Percentiles rank a stretch among this genome's conserved stretches.
phyloP scores from a whole-genome alignment of 164 flowering plant genomes.

The Platanus orientalis region DNA sequence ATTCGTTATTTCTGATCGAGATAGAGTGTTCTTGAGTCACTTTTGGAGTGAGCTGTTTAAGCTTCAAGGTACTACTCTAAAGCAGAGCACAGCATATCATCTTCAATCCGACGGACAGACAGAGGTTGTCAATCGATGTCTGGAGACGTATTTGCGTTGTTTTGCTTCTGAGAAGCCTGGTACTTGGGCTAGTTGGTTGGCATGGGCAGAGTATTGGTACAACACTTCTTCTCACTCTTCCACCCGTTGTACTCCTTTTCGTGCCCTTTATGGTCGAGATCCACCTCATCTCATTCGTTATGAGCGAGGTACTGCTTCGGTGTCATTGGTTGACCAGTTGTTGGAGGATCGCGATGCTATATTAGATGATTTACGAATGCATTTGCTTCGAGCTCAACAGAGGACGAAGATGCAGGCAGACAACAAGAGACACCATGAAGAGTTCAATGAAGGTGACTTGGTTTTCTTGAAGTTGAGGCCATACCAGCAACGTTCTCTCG shows the following conservation, averaged over 20 bases:
- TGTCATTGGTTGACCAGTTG: neutral
- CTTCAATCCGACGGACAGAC: too few species aligned
- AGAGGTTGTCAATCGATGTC: too few species aligned
- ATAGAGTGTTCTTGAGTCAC: neutral
- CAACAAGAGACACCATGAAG: neutral
- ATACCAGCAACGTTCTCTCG: neutral
- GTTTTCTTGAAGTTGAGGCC: neutral
- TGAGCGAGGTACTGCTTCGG: neutral
- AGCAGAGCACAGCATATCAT: neutral
- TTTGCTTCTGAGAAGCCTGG: conserved; percentile 1
- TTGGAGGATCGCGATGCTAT: neutral
- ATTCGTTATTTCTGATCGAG: neutral
- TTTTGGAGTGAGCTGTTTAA: neutral
- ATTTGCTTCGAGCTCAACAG: neutral
- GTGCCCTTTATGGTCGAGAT: neutral
- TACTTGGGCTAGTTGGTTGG: neutral
- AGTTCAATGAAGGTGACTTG: neutral
- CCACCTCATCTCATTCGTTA: neutral
- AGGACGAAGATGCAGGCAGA: neutral
- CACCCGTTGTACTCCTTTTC: neutral
- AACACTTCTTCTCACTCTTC: too few species aligned
- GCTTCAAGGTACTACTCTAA: neutral
- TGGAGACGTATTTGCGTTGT: conserved; percentile 11
- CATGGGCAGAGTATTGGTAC: too few species aligned
- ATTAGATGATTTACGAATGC: neutral